Percentiles rank a stretch among this genome's conserved stretches.
Conservation (phyloP, 1,284 basidiomycete species). For the Melampsora larici-populina region DNA sequence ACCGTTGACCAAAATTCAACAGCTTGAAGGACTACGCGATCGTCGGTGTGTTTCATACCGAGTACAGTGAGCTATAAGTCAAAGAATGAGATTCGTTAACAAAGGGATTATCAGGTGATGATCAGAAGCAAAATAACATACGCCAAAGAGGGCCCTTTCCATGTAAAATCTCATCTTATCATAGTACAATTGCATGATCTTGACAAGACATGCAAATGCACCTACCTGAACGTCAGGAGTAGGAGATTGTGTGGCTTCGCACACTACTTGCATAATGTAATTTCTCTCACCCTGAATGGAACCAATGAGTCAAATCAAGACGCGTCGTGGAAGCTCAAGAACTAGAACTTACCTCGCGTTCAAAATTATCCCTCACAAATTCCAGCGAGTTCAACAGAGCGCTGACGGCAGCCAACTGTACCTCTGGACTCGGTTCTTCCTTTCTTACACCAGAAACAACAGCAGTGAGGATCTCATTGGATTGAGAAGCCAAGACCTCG, state of each 20-base stretch:
- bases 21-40: slow-evolving; percentile 88
- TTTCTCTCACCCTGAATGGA: slow-evolving; percentile 81
- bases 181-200: slow-evolving; percentile 97
- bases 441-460: slow-evolving; percentile 97
- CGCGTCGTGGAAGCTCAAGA: slow-evolving; percentile 37
- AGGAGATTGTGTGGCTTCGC: slow-evolving; percentile 89
- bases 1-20: slow-evolving; percentile 99
- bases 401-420: slow-evolving; percentile 90
- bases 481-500: slow-evolving; percentile 78
- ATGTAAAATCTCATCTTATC: slow-evolving; percentile 99
- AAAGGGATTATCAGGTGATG: not conserved
- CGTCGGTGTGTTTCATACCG: slow-evolving; percentile 92
- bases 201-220: slow-evolving; percentile 90
- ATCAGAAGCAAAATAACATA: slow-evolving; percentile 57
- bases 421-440: slow-evolving; percentile 87
- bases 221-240: slow-evolving; percentile 78
- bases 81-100: not conserved
- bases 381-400: slow-evolving; percentile 94
- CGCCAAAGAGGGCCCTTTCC: slow-evolving; percentile 97
- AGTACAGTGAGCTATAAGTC: slow-evolving; percentile 71
- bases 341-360: slow-evolving; percentile 70
- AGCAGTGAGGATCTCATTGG: slow-evolving; percentile 96
- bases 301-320: slow-evolving; percentile 25
- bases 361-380: slow-evolving; percentile 97
- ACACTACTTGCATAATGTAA: slow-evolving; percentile 99